Percentiles rank a stretch among this genome's conserved stretches.
phyloP scores from a whole-genome alignment of 129 eudicot species.

The Pittosporum tobira region DNA sequence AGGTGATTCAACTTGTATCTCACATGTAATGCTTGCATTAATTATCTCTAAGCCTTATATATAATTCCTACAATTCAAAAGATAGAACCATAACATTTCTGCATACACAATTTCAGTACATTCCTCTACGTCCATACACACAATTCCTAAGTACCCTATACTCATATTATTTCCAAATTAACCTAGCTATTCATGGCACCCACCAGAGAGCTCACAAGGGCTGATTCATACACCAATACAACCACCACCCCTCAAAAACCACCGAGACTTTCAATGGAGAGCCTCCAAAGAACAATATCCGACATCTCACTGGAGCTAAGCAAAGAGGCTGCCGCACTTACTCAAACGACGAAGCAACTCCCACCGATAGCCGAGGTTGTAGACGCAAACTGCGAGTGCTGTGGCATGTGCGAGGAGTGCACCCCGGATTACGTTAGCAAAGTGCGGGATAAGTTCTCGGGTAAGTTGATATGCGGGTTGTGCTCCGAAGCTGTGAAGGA shows the following conservation, averaged over 20 bases:
- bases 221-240: constrained; percentile 15
- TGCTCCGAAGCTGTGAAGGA: constrained; percentile 87
- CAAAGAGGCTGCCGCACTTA: constrained; percentile 32
- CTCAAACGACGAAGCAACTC: constrained; percentile 17
- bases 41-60: too few relatives aligned
- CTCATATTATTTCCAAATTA: too few relatives aligned
- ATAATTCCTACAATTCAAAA: too few relatives aligned
- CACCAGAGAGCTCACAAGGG: constrained; percentile 22
- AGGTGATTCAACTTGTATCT: too few relatives aligned
- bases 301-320: constrained; percentile 60
- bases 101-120: too few relatives aligned
- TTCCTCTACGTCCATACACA: too few relatives aligned
- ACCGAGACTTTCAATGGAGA: constrained; percentile 47
- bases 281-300: constrained; percentile 66
- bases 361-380: constrained; percentile 74
- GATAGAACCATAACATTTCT: too few relatives aligned
- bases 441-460: constrained; percentile 47
- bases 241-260: constrained; percentile 32
- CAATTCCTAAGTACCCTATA: too few relatives aligned
- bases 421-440: constrained; percentile 57
- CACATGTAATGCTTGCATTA: too few relatives aligned
- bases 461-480: constrained; percentile 77
- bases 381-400: constrained; percentile 91
- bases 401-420: constrained; percentile 90
- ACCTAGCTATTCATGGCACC: constrained; percentile 55